Evolutionary conservation across 148 eudicot genomes (phyloP).

Genomic region (Rhododendron mucronatum): DNA sequence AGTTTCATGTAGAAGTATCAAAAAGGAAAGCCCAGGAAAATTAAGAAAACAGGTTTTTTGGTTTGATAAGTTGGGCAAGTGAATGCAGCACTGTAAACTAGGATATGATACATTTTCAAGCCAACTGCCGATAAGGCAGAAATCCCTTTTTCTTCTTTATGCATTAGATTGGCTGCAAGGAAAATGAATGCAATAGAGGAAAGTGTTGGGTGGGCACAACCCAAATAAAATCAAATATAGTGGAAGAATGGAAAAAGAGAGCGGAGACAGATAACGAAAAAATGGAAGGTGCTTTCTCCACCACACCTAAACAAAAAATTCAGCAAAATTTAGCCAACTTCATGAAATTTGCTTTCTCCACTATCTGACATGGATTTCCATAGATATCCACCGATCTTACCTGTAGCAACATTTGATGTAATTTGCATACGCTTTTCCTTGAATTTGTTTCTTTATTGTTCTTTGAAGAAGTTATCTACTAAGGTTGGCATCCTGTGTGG

Average conservation of each 20-base stretch:
- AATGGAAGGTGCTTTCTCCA: neutral
- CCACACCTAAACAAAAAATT: neutral
- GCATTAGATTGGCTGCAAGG: neutral
- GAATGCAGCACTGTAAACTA: neutral
- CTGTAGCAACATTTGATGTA: neutral
- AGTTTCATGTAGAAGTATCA: neutral
- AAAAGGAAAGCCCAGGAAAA: neutral
- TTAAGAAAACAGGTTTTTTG: neutral
- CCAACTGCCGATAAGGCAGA: neutral
- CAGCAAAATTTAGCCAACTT: neutral
- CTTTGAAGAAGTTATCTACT: neutral
- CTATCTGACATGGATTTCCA: neutral
- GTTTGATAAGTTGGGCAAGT: neutral
- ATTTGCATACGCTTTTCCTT: neutral
- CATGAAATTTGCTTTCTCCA: neutral
- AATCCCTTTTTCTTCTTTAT: neutral
- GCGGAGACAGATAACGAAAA: neutral
- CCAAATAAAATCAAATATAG: neutral
- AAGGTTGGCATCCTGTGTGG: neutral
- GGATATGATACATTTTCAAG: neutral
- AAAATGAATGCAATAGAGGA: neutral
- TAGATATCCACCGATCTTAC: neutral
- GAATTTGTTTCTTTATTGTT: neutral
- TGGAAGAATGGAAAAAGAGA: neutral
- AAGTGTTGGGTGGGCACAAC: neutral